These are phyloP conservation scores for Saccharomyces hybrid DNA, from an alignment of 1,139 yeast species.

Conservation along the genomic window DNA sequence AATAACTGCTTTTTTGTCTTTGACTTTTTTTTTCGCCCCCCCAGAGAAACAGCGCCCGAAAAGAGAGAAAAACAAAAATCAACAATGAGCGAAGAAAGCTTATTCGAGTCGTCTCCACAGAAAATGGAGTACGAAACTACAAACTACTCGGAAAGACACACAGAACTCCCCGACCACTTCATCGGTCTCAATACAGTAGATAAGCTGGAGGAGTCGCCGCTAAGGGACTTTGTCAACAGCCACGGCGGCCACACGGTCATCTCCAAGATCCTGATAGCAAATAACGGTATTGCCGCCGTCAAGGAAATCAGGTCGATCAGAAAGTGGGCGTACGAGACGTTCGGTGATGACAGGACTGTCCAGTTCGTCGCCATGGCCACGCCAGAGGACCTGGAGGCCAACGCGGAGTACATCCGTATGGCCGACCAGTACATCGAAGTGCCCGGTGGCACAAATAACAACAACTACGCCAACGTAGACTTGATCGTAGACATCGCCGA, in stretches of 20 bases:
- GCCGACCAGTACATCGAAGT: conserved; percentile 98
- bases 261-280: conserved; percentile 81
- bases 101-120: conserved; percentile 31
- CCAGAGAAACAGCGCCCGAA: background rate
- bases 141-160: conserved; percentile 15
- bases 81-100: conserved; percentile 35
- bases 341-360: conserved; percentile 89
- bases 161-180: conserved; percentile 3
- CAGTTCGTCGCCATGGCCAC: conserved; percentile 98
- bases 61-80: background rate
- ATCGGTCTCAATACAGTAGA: conserved; percentile 40
- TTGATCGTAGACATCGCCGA: conserved; percentile 95
- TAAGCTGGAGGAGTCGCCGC: conserved; percentile 59
- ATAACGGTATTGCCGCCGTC: conserved; percentile 98
- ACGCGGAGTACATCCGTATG: conserved; percentile 97
- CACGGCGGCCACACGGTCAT: conserved; percentile 96
- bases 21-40: background rate
- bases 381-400: conserved; percentile 94
- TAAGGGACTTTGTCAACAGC: conserved; percentile 75
- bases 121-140: conserved; percentile 27
- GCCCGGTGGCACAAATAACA: conserved; percentile 98
- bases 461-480: conserved; percentile 96
- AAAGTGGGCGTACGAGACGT: conserved; percentile 98
- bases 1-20: background rate
- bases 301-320: conserved; percentile 94